Conservation (phyloP, 1,284 basidiomycete genomes). For the Mycena citricolor region DNA sequence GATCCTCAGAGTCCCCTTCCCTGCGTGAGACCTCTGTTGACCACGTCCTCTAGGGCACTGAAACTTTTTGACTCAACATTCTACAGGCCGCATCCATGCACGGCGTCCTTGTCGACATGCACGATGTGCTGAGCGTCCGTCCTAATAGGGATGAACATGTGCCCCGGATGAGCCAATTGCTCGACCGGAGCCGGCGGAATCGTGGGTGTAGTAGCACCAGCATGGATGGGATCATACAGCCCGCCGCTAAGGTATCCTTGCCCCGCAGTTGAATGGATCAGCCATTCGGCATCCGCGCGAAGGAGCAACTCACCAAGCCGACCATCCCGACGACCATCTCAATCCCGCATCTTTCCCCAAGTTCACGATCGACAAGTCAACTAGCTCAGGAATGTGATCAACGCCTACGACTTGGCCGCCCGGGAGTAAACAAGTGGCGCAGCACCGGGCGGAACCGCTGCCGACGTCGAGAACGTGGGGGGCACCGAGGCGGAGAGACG, state of each 20-base stretch:
- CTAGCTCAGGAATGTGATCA: slow-evolving; percentile 85
- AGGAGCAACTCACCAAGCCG: slow-evolving; percentile 54
- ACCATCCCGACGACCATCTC: slow-evolving; percentile 80
- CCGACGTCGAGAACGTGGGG: slow-evolving; percentile 84
- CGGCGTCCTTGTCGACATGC: slow-evolving; percentile 78
- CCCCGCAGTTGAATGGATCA: too few species aligned
- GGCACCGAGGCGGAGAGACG: slow-evolving; percentile 67
- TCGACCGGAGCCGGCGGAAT: slow-evolving; percentile 77
- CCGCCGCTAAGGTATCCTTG: slow-evolving; percentile 35
- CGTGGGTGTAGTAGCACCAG: slow-evolving; percentile 86
- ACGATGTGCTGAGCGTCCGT: slow-evolving; percentile 60
- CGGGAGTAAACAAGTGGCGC: slow-evolving; percentile 60
- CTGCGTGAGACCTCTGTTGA: too few species aligned
- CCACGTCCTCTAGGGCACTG: too few species aligned
- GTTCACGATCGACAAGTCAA: slow-evolving; percentile 71
- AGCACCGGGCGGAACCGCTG: slow-evolving; percentile 79
- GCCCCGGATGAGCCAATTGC: slow-evolving; percentile 81
- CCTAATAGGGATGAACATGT: slow-evolving; percentile 95
- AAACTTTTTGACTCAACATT: too few species aligned
- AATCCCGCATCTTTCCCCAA: slow-evolving; percentile 70
- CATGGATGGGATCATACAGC: slow-evolving; percentile 90
- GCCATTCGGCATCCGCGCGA: slow-evolving; percentile 26
- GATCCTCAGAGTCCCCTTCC: too few species aligned
- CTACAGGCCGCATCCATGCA: too few species aligned
- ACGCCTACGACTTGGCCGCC: slow-evolving; percentile 81